Conservation (phyloP, 768 basidiomycete species). For the Ephemerocybe angulata region DNA sequence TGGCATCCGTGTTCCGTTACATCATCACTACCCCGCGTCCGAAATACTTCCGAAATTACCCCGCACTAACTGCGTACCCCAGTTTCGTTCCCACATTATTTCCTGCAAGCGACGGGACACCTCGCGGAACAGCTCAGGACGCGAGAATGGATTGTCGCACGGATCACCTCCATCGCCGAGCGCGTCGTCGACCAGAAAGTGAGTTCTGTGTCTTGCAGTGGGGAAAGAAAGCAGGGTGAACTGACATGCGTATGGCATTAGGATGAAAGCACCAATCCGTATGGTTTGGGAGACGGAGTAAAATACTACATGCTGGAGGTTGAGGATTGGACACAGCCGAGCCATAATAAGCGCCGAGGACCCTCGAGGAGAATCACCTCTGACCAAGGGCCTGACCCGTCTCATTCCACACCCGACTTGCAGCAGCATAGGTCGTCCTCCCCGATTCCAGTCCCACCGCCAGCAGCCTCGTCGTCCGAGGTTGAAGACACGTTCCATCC, state of each 20-base stretch:
- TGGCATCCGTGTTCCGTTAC: slow-evolving; percentile 3
- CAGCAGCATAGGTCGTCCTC: slow-evolving; percentile 16
- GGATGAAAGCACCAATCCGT: slow-evolving; percentile 87
- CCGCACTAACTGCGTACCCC: slow-evolving; percentile 25
- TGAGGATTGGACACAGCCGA: slow-evolving; percentile 87
- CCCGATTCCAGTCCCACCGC: slow-evolving; percentile 45
- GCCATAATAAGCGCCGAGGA: slow-evolving; percentile 56
- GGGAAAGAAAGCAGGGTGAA: neutral
- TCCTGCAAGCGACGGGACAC: slow-evolving; percentile 83
- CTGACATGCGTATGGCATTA: slow-evolving; percentile 36
- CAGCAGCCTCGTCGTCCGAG: slow-evolving; percentile 65
- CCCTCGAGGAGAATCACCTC: slow-evolving; percentile 48
- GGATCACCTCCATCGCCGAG: slow-evolving; percentile 86
- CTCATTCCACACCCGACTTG: slow-evolving; percentile 35
- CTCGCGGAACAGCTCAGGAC: slow-evolving; percentile 86
- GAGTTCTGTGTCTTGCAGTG: slow-evolving; percentile 20
- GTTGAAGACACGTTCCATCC: slow-evolving; percentile 72
- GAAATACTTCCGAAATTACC: slow-evolving; percentile 38
- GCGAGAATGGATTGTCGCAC: slow-evolving; percentile 92
- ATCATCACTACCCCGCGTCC: slow-evolving; percentile 9
- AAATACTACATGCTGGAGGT: slow-evolving; percentile 94
- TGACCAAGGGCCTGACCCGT: slow-evolving; percentile 28
- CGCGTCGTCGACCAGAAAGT: slow-evolving; percentile 80
- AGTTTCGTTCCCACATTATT: slow-evolving; percentile 98
- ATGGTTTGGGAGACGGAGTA: slow-evolving; percentile 80